Evolutionary conservation across 495 filamentous ascomycete species (phyloP).

Genomic region (Aspergillus sparsus): DNA sequence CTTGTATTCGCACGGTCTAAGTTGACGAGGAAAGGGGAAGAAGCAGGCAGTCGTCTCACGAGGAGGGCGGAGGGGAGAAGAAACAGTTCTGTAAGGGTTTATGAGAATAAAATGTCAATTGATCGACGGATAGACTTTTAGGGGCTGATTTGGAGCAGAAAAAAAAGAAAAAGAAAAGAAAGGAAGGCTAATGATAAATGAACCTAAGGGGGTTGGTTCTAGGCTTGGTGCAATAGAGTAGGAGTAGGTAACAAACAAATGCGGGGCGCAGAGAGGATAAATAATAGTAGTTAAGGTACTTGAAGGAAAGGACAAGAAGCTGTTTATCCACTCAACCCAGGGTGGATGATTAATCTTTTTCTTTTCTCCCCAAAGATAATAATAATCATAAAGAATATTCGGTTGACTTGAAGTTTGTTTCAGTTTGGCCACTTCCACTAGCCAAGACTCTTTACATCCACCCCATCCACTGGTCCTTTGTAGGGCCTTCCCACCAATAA

Average conservation of each 20-base stretch:
- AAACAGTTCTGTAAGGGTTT: neutral
- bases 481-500: slow-evolving; percentile 6
- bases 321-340: neutral
- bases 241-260: neutral
- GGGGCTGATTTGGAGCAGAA: neutral
- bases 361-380: too few species aligned
- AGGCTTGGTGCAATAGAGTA: neutral
- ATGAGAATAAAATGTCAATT: neutral
- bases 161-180: neutral
- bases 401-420: slow-evolving; percentile 9
- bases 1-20: too few species aligned
- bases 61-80: too few species aligned
- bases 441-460: neutral
- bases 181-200: neutral
- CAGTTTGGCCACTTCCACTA: slow-evolving; percentile 13
- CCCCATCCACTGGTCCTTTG: slow-evolving; percentile 5
- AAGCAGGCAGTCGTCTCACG: too few species aligned
- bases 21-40: too few species aligned
- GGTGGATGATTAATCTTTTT: too few species aligned
- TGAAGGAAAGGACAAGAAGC: neutral
- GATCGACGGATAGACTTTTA: too few species aligned
- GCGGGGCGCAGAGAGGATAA: neutral
- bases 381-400: too few species aligned
- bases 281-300: neutral
- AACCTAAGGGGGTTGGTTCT: neutral